These are phyloP conservation scores for Metarhizium anisopliae DNA, from an alignment of 2,329 filamentous ascomycete species.

Conservation along the genomic window DNA sequence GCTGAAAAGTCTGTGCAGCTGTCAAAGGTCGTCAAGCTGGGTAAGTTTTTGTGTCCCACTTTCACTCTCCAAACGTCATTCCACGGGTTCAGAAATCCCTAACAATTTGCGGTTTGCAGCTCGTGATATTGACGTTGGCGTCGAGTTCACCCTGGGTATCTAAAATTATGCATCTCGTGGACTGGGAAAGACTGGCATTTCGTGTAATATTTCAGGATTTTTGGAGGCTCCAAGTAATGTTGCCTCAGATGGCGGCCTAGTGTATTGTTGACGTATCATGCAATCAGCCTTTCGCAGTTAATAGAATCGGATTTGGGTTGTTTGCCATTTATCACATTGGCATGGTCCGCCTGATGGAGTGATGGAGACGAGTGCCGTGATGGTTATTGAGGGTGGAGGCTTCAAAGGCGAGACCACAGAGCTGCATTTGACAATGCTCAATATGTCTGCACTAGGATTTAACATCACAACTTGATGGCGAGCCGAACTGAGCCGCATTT, in stretches of 20 bases:
- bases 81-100: slow-evolving; percentile 7
- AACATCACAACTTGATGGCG: too few species aligned
- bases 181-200: slow-evolving; percentile 7
- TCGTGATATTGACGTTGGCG: slow-evolving; percentile 92
- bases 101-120: slow-evolving; percentile 38
- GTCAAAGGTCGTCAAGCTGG: slow-evolving; percentile 98
- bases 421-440: neutral
- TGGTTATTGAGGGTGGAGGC: neutral
- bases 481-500: too few species aligned
- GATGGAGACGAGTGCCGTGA: neutral
- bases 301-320: slow-evolving; percentile 2
- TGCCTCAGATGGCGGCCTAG: neutral
- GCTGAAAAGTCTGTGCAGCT: slow-evolving; percentile 98
- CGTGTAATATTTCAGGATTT: slow-evolving; percentile 18
- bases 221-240: neutral
- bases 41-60: slow-evolving; percentile 39
- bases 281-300: slow-evolving; percentile 2
- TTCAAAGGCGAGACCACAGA: neutral
- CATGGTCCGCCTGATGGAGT: neutral
- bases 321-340: neutral
- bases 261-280: slow-evolving; percentile 6
- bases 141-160: slow-evolving; percentile 92
- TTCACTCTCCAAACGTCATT: neutral
- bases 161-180: slow-evolving; percentile 26
- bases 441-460: too few species aligned